phyloP scores from a whole-genome alignment of 495 filamentous ascomycete species.

The Hypoxylon fuscum region DNA sequence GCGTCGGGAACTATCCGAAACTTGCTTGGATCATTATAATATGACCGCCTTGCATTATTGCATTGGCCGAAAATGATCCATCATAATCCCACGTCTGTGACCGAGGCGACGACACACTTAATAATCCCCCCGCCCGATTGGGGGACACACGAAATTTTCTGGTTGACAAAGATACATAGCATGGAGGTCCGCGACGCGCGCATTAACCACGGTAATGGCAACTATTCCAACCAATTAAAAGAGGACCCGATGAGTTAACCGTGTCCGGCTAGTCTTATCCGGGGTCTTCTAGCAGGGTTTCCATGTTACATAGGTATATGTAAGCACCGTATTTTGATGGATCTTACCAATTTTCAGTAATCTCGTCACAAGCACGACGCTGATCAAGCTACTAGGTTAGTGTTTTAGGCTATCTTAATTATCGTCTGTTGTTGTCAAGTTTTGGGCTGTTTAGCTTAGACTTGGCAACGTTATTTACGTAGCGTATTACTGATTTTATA shows the following conservation, averaged over 20 bases:
- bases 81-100: constrained; percentile 24
- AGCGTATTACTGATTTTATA: not conserved
- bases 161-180: constrained; percentile 1
- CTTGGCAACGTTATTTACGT: constrained; percentile 1
- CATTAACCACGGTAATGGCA: constrained; percentile 6
- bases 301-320: too few relatives aligned
- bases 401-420: too few relatives aligned
- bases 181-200: not conserved
- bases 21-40: constrained; percentile 11
- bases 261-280: constrained; percentile 2
- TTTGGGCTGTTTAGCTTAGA: not conserved
- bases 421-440: too few relatives aligned
- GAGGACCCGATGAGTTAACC: not conserved
- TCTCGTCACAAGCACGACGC: too few relatives aligned
- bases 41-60: not conserved
- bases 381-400: too few relatives aligned
- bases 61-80: constrained; percentile 19
- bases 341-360: too few relatives aligned
- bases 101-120: constrained; percentile 3
- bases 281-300: too few relatives aligned
- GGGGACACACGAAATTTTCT: not conserved
- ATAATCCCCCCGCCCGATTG: not conserved
- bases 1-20: constrained; percentile 19
- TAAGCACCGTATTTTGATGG: too few relatives aligned
- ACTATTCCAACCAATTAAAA: constrained; percentile 11